Evolutionary conservation across 1,284 basidiomycete species (phyloP).

Genomic region (Ceratobasidium sp.): DNA sequence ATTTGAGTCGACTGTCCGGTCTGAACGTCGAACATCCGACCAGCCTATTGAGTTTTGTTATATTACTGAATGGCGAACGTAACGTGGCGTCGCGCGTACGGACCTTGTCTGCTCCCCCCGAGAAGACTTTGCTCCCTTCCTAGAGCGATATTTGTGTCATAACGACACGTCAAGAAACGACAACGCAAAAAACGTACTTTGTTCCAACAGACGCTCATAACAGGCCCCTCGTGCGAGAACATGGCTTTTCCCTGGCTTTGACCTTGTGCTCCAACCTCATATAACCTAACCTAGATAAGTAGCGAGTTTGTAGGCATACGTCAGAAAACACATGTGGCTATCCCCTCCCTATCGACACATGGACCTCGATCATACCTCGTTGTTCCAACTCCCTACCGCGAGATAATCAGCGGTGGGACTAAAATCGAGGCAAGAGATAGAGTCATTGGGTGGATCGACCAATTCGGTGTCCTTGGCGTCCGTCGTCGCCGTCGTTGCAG

Average conservation of each 20-base stretch:
- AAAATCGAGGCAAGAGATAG: slow-evolving; percentile 74
- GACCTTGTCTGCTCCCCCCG: slow-evolving; percentile 84
- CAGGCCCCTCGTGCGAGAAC: slow-evolving; percentile 85
- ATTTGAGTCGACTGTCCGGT: slow-evolving; percentile 79
- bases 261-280: slow-evolving; percentile 62
- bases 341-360: neutral
- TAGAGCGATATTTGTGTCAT: slow-evolving; percentile 43
- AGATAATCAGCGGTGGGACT: slow-evolving; percentile 72
- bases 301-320: neutral
- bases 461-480: slow-evolving; percentile 27
- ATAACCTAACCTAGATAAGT: slow-evolving; percentile 60
- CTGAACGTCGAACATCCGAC: slow-evolving; percentile 80
- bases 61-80: neutral
- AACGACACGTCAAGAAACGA: neutral
- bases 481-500: slow-evolving; percentile 1
- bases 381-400: slow-evolving; percentile 82
- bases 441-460: slow-evolving; percentile 50
- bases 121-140: slow-evolving; percentile 85
- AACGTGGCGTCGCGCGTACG: slow-evolving; percentile 27
- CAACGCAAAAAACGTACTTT: slow-evolving; percentile 56
- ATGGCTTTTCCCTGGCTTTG: slow-evolving; percentile 79
- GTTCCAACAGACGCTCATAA: slow-evolving; percentile 85
- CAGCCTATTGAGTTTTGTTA: slow-evolving; percentile 56
- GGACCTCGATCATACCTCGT: slow-evolving; percentile 68
- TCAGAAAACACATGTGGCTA: neutral